A percentile compares a stretch with the other conserved stretches of the same genome.
Conservation (phyloP, 129 eudicot species). For the Flaveria ramosissima region DNA sequence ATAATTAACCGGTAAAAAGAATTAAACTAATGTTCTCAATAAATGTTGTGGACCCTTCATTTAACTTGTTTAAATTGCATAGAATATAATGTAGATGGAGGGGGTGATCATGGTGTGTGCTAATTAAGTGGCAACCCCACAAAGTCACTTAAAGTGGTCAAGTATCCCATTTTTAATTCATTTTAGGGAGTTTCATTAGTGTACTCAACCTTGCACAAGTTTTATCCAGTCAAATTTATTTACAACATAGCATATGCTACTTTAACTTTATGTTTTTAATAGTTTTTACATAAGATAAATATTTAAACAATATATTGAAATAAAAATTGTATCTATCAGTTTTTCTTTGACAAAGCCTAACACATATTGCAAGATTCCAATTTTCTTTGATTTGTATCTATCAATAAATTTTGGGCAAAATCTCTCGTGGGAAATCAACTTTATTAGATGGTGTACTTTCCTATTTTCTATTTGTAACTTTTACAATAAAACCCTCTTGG, state of each 20-base stretch:
- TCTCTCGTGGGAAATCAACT: slow-evolving; percentile 32
- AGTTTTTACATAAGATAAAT: neutral
- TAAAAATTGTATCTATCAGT: no score
- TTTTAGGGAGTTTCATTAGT: slow-evolving; percentile 9
- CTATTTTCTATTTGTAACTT: slow-evolving; percentile 35
- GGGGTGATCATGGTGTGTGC: neutral
- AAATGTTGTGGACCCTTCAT: neutral
- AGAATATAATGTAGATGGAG: neutral
- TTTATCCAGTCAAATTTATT: neutral
- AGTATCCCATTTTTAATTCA: neutral
- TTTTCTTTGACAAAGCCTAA: neutral
- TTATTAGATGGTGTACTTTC: slow-evolving; percentile 33
- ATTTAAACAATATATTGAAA: no score
- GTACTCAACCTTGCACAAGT: slow-evolving; percentile 6
- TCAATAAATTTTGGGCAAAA: slow-evolving; percentile 18
- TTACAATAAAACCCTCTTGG: slow-evolving; percentile 31
- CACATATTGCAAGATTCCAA: neutral
- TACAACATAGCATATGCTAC: neutral
- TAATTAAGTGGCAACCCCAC: slow-evolving; percentile 19
- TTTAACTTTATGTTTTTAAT: neutral
- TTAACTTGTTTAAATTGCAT: neutral
- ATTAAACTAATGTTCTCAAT: neutral
- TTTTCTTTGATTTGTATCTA: slow-evolving; percentile 14
- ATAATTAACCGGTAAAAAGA: neutral
- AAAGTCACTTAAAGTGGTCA: slow-evolving; percentile 20